Percentiles rank a stretch among this genome's conserved stretches.
Evolutionary conservation across 2,329 filamentous ascomycete genomes (phyloP).

Genomic region (Metarhizium humberi): DNA sequence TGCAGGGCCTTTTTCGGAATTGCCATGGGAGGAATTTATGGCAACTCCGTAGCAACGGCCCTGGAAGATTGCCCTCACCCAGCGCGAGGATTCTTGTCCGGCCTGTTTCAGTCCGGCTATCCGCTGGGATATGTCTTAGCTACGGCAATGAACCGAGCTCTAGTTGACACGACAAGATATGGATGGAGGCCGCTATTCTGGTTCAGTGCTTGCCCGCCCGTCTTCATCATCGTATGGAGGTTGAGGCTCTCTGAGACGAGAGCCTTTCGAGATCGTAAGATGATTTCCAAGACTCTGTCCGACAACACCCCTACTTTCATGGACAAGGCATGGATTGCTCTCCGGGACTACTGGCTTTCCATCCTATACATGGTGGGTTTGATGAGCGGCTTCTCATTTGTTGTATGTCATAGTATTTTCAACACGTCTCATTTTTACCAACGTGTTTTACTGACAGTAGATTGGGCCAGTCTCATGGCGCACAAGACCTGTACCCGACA

Average conservation of each 20-base stretch:
- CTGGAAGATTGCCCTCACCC: background rate
- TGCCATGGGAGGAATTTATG: background rate
- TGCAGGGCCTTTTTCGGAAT: background rate
- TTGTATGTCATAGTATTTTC: background rate
- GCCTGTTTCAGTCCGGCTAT: background rate
- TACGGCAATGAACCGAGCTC: background rate
- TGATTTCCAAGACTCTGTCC: background rate
- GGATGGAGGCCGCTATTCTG: constrained; percentile 1
- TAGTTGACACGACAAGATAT: background rate
- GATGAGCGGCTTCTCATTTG: background rate
- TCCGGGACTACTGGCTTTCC: background rate
- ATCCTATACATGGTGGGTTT: background rate
- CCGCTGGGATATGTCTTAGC: background rate
- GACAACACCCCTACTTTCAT: constrained; percentile 35
- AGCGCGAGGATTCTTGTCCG: background rate
- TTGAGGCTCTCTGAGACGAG: background rate
- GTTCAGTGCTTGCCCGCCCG: background rate
- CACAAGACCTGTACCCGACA: background rate
- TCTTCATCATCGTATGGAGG: background rate
- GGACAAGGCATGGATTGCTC: constrained; percentile 22
- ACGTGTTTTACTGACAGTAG: background rate
- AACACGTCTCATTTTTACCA: too few relatives aligned
- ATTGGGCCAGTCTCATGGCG: background rate
- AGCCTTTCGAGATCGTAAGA: background rate
- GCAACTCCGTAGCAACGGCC: background rate